These are phyloP conservation scores for Syncephalastrum sp. DNA, from an alignment of 371 early-diverging fungal genomes.

Conservation along the genomic window DNA sequence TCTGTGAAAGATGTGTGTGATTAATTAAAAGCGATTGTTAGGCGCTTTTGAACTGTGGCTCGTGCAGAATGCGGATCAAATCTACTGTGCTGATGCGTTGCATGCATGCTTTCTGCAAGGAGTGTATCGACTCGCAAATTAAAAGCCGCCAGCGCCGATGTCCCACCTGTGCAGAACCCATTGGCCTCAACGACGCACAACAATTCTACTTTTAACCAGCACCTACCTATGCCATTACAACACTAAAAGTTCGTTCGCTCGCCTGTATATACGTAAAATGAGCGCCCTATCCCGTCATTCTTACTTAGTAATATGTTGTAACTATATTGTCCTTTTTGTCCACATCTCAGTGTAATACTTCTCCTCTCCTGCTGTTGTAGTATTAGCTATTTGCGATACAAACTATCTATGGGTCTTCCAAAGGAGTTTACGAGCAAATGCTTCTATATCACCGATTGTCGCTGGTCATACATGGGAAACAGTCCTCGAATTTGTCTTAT, in stretches of 20 bases:
- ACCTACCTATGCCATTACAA: too few relatives aligned
- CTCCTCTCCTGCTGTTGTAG: too few relatives aligned
- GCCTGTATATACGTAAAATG: conserved; percentile 3
- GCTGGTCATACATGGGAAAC: too few relatives aligned
- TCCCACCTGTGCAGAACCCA: conserved; percentile 93
- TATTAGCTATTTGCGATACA: too few relatives aligned
- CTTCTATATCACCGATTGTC: too few relatives aligned
- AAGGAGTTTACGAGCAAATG: too few relatives aligned
- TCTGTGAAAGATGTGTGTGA: neutral
- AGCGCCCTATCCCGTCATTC: neutral
- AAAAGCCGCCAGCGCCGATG: conserved; percentile 97
- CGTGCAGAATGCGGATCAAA: conserved; percentile 86
- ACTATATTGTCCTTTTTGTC: too few relatives aligned
- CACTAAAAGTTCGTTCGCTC: neutral
- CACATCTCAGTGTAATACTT: too few relatives aligned
- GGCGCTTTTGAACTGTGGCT: conserved; percentile 84
- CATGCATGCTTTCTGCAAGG: conserved; percentile 97
- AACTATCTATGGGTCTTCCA: too few relatives aligned
- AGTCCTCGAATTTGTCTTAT: too few relatives aligned
- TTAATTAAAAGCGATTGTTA: conserved; percentile 31
- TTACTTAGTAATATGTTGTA: too few relatives aligned
- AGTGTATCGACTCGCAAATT: conserved; percentile 88
- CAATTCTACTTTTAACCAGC: conserved; percentile 78
- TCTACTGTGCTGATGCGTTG: conserved; percentile 82
- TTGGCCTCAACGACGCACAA: conserved; percentile 90